A percentile compares a stretch with the other conserved stretches of the same genome.
Evolutionary conservation across 1,139 yeast genomes (phyloP).

Genomic region (Suhomyces maxii): DNA sequence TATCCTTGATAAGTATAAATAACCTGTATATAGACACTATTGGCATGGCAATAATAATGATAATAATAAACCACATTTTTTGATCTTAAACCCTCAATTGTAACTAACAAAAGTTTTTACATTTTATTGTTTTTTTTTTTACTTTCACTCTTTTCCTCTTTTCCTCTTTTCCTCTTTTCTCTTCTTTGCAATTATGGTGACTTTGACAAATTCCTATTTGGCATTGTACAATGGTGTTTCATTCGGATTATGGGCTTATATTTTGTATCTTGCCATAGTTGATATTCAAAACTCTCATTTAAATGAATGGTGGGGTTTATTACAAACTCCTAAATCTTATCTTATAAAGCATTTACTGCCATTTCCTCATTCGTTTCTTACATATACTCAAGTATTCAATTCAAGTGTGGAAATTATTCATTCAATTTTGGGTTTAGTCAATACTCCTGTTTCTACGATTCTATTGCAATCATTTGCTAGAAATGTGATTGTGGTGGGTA

Average conservation of each 20-base stretch:
- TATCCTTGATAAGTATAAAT: constrained; percentile 33
- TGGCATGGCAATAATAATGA: background rate
- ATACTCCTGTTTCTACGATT: constrained; percentile 30
- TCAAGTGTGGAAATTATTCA: constrained; percentile 31
- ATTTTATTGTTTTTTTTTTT: too few relatives aligned
- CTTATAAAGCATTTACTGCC: background rate
- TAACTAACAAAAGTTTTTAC: background rate
- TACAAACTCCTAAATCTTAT: background rate
- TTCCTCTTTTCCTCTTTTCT: too few relatives aligned
- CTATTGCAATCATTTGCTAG: constrained; percentile 37
- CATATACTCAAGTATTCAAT: constrained; percentile 30
- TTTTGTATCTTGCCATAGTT: constrained; percentile 25
- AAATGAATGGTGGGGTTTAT: background rate
- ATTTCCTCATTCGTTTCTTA: constrained; percentile 33
- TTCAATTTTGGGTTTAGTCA: constrained; percentile 29
- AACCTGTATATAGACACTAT: constrained; percentile 3
- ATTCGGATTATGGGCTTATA: constrained; percentile 65
- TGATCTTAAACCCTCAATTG: background rate
- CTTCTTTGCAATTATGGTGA: background rate
- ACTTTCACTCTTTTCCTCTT: too few relatives aligned
- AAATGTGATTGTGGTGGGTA: constrained; percentile 32
- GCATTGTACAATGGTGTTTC: constrained; percentile 62
- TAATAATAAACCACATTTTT: background rate
- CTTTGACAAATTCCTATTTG: constrained; percentile 10
- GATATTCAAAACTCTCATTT: constrained; percentile 13